Evolutionary conservation across 1,284 basidiomycete species (phyloP), one percentile per base, ranked within the genome.

Genomic region (Leucoagaricus sp.): DNA sequence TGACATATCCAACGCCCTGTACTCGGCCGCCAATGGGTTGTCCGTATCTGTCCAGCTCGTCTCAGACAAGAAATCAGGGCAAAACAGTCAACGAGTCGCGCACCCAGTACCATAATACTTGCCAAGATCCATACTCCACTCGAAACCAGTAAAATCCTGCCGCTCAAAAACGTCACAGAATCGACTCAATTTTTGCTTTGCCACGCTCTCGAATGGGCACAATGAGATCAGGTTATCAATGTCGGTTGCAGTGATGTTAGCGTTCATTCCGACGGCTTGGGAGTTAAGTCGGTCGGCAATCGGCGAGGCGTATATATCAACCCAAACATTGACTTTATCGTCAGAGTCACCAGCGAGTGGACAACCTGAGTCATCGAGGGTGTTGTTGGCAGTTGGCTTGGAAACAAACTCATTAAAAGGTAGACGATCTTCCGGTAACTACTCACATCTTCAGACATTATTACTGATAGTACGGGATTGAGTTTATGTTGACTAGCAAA

Each of bases 1-100:
- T 93, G 63, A 91, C 74, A 67, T 88, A 94, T 3, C 92, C 92
- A 5, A 93, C 87, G 42, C 89, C 89, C 69, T 91, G 89, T 1
- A 91, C 83, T 2, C 75, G 84, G 12, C 55, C 55, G 0, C 90
- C 91, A 2, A 90, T 76, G 1, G 70, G 62, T 61, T 84, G 81
- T 5, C 89, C 89, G 61, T 89, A 84, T 19, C 87, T 89, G 15
- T 10, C 15, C 21, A 33, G 41, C 17, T 44, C 9, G 21, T 34
- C 34, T 31, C 19, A 34, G 25, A 47, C 28, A 21, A 36, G 41
- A 17, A 47, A 17, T 2, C 26, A 21, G 29, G 13, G 7, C 34
- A 36, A n/a, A 33, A 3, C 25, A 25, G 25, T 12, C 36, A 38
- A 29, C 15, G 31, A 23, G 7, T 10, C n/a, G 53, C 82, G 55